phyloP scores from a whole-genome alignment of 768 basidiomycete genomes.

The Termitomyces sp. region DNA sequence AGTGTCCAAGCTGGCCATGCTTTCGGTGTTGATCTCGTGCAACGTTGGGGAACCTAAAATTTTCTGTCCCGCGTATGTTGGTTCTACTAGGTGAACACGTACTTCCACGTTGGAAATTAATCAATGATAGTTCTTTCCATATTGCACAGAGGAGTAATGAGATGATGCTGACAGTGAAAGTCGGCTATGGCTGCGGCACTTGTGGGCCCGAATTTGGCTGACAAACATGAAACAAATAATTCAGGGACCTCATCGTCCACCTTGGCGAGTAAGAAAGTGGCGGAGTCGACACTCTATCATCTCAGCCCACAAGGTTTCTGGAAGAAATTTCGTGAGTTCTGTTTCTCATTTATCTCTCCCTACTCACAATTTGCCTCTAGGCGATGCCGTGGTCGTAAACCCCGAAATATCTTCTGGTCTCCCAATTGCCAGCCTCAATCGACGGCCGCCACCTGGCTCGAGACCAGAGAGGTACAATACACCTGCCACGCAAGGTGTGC shows the following conservation, averaged over 20 bases:
- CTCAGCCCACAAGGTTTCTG: slow-evolving; percentile 88
- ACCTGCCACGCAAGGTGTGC: slow-evolving; percentile 81
- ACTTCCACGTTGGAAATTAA: no score
- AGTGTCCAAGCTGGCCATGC: no score
- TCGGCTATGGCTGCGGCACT: no score
- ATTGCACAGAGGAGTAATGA: no score
- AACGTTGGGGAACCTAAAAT: no score
- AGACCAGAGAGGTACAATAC: slow-evolving; percentile 83
- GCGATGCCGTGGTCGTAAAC: slow-evolving; percentile 80
- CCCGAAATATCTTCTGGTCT: slow-evolving; percentile 91
- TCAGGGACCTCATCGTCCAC: slow-evolving; percentile 3
- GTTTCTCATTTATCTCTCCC: not conserved
- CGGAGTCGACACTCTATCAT: slow-evolving; percentile 90
- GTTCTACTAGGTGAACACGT: no score
- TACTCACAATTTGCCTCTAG: slow-evolving; percentile 35
- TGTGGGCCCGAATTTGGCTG: slow-evolving; percentile 9
- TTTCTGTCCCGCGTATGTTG: no score
- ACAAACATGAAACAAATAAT: slow-evolving; percentile 15
- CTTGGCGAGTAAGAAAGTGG: slow-evolving; percentile 77
- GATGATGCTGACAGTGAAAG: no score
- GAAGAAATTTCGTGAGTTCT: slow-evolving; percentile 84
- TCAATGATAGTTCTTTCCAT: no score
- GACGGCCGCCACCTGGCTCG: slow-evolving; percentile 87
- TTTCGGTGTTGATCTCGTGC: no score
- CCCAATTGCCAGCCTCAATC: slow-evolving; percentile 66